Evolutionary conservation across 768 basidiomycete species (phyloP), one percentile per base, ranked within the genome.

Genomic region (Amyloporia xantha): DNA sequence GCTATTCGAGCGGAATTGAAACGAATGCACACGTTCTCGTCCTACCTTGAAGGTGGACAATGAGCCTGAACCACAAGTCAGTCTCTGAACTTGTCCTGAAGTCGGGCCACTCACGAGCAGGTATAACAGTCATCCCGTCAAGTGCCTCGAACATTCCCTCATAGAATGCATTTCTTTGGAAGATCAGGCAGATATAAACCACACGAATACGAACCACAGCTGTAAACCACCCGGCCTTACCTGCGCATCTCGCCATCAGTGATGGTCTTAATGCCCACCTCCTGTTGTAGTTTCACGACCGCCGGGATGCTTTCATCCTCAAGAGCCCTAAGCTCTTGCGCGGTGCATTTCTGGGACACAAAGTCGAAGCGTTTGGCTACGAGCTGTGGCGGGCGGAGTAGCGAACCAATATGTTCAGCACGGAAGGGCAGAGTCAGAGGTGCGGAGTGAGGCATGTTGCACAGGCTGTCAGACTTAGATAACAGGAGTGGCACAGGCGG

Each of bases 81-180:
- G 30, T 15, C 30, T 33, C 30, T 33, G 30, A 7, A 15, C 30
- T 33, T 15, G 30, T 33, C 15, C 30, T 33, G 7, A 33, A 13
- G 13, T 7, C 15, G 4, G 25, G 47, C 15, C 13, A 59, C 62
- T 40, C n/a, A 80, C 79, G 69, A 35, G 73, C 68, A 10, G 74
- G 72, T 35, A 78, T 66, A 49, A 60, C 65, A 27, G 66, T 69
- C 77, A 85, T 83, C 43, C 83, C 83, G 42, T 78, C 78, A 17
- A 86, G 64, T 25, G 71, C 76, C 53, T 84, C 76, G 60, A 82
- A 83, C 30, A 84, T 78, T 15, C 82, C 82, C 28, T 85, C 77
- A 44, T 70, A 81, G 57, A 79, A 85, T 54, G 71, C 62, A 27
- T 63, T 63, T 57, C 81, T 82, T 57, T 23, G 47, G 44, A 15